Conservation (phyloP, 306 rosid species). For the Inga leiocalycina region DNA sequence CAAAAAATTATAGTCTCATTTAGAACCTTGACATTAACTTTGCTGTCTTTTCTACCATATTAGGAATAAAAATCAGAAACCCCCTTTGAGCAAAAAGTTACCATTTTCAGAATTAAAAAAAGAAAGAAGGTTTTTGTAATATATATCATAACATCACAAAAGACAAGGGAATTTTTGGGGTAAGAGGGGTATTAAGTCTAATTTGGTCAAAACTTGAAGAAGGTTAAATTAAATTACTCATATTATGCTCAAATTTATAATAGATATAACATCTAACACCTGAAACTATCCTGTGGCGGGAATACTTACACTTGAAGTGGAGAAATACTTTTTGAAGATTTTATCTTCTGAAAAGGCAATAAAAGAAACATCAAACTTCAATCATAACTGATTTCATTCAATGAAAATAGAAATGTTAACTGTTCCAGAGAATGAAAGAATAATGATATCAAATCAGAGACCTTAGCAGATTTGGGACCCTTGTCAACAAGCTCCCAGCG, state of each 20-base stretch:
- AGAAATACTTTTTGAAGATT: conserved; percentile 45
- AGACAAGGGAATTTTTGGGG: neutral
- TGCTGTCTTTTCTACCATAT: neutral
- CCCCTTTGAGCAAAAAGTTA: neutral
- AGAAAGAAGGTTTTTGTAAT: neutral
- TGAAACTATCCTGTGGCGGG: conserved; percentile 19
- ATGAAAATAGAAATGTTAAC: conserved; percentile 31
- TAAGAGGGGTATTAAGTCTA: neutral
- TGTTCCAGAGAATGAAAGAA: conserved; percentile 31
- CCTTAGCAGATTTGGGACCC: conserved; percentile 43
- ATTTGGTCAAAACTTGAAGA: neutral
- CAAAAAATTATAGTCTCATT: neutral
- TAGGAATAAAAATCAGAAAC: neutral
- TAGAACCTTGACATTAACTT: neutral
- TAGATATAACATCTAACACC: conserved; percentile 8
- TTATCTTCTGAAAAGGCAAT: conserved; percentile 67
- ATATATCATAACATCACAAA: neutral
- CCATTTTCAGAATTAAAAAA: neutral
- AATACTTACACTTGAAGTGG: conserved; percentile 65
- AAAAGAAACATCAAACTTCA: conserved; percentile 39
- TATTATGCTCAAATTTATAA: neutral
- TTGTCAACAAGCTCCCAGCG: conserved; percentile 49
- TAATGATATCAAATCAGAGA: conserved; percentile 37
- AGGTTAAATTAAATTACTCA: neutral
- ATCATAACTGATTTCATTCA: conserved; percentile 20